These are phyloP conservation scores for Volvox reticuliferus DNA, from an alignment of 139 green algal genomes.

Conservation along the genomic window DNA sequence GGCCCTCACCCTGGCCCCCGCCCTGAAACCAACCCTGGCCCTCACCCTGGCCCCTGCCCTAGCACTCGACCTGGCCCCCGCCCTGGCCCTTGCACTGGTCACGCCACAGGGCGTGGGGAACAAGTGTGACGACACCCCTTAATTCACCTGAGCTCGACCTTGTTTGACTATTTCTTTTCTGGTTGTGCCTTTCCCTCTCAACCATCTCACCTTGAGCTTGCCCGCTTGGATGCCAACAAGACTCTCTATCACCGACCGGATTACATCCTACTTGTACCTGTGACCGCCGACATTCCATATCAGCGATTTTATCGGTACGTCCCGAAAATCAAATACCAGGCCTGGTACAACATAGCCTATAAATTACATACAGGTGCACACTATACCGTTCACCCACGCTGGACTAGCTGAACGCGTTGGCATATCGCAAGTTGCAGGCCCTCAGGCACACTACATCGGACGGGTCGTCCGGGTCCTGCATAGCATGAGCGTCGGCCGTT, in stretches of 20 bases:
- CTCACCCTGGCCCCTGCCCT: too few relatives aligned
- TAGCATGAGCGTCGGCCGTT: too few relatives aligned
- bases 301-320: not conserved
- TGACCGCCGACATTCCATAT: not conserved
- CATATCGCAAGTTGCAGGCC: conserved; percentile 49
- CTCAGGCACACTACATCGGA: conserved; percentile 57
- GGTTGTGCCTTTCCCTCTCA: too few relatives aligned
- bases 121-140: too few relatives aligned
- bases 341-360: not conserved
- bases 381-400: not conserved
- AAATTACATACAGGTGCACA: not conserved
- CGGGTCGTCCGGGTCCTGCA: conserved; percentile 52
- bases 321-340: not conserved
- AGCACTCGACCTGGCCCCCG: too few relatives aligned
- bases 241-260: conserved; percentile 77
- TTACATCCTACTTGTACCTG: conserved; percentile 85
- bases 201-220: conserved; percentile 75
- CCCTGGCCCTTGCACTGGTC: too few relatives aligned
- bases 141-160: too few relatives aligned
- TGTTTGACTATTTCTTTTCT: too few relatives aligned
- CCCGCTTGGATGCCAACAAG: conserved; percentile 75
- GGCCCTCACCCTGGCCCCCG: too few relatives aligned
- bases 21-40: too few relatives aligned
- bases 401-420: conserved; percentile 58
- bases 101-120: too few relatives aligned